phyloP scores from a whole-genome alignment of 768 basidiomycete species.

The Podaxis sp. region DNA sequence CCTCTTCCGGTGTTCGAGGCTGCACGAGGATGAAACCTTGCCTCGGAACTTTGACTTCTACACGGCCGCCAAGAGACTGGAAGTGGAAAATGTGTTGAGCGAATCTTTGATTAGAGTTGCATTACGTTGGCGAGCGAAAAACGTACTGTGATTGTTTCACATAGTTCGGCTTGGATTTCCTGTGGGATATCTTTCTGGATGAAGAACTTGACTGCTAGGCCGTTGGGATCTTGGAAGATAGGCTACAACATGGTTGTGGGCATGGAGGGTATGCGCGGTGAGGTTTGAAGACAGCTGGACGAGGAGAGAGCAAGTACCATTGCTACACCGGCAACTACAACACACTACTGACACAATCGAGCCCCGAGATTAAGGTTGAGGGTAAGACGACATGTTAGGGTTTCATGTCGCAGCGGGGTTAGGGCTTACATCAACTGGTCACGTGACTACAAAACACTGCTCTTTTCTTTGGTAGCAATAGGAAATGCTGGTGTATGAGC shows the following conservation, averaged over 20 bases:
- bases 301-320: constrained; percentile 15
- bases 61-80: constrained; percentile 69
- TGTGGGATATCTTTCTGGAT: constrained; percentile 74
- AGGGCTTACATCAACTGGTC: constrained; percentile 25
- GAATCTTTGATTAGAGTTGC: not conserved
- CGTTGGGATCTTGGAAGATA: constrained; percentile 67
- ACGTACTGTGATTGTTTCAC: constrained; percentile 58
- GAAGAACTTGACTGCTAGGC: constrained; percentile 76
- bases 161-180: constrained; percentile 65
- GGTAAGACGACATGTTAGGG: constrained; percentile 30
- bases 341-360: constrained; percentile 1
- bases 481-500: not conserved
- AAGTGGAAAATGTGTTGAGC: constrained; percentile 5
- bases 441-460: constrained; percentile 10
- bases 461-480: not conserved
- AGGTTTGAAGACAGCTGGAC: not conserved
- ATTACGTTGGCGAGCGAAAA: not conserved
- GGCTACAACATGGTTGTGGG: constrained; percentile 33
- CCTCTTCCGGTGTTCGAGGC: constrained; percentile 63
- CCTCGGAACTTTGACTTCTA: constrained; percentile 75
- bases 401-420: constrained; percentile 26
- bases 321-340: not conserved
- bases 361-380: constrained; percentile 53
- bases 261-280: not conserved
- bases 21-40: constrained; percentile 73